Base-by-base conservation (phyloP, 2,329 filamentous ascomycete genomes). In the Pseudogymnoascus sp. region DNA sequence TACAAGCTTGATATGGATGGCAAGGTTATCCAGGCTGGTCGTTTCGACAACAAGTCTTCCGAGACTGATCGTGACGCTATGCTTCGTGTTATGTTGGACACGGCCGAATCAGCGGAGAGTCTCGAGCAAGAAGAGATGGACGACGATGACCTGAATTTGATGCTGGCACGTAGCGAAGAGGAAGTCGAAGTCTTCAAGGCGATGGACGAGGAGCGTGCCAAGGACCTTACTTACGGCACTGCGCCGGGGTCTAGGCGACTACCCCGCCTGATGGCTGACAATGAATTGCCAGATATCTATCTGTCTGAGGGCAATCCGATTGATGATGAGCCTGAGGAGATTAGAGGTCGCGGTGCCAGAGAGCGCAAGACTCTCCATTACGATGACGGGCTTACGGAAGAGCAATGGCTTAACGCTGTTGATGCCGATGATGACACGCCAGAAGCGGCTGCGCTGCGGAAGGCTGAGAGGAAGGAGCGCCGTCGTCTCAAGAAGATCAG, bases 1-100 rank as follows among this genome's bases (percentile, higher is more conserved):
- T 99, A 89, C 84, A 99, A 99, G 83, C 84, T 99, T 67, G 93
- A 97, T 75, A 97, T 99, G 89, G 94, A 99, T 72, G 93, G 94
- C 79, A 99, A 99, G 77, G 92, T 99, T 73, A 99, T 99, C 69
- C 94, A 99, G 74, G 94, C 94, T 64, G 94, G 94, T 86, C 95
- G 96, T 73, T 99, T 99, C 78, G 94, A 99, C 70, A 97, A 99
- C 79, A 99, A 97, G 73, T 99, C 94, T 1, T 97, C 94, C 0
- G 94, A 97, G 74, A 96, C 96, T 62, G 94, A 99, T 76, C 91
- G 94, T 81, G 94, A 99, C 72, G 93, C 94, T 45, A 93, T 99
- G 85, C 80, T 99, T 69, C 87, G 94, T 70, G 95, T 95, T 58
- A 85, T 99, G 72, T 81, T 99, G 64, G 94, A 99, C 74, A 89